phyloP scores from a whole-genome alignment of 108 stramenopile genomes.

The Mediolabrus comicus region DNA sequence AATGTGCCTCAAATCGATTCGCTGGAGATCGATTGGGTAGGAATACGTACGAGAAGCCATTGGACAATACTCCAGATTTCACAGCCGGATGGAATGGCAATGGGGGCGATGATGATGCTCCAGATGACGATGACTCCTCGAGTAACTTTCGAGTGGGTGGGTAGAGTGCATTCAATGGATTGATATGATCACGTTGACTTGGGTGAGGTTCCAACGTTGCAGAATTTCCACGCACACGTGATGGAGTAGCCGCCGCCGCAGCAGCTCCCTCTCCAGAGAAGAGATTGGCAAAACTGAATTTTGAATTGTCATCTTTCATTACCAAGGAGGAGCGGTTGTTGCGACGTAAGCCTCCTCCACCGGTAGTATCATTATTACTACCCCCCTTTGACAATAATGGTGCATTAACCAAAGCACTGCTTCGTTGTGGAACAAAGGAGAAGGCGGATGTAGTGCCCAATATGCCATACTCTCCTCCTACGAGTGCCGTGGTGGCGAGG shows the following conservation, averaged over 20 bases:
- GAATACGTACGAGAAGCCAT: constrained; percentile 93
- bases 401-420: background rate
- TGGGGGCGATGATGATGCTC: constrained; percentile 22
- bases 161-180: constrained; percentile 76
- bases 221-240: background rate
- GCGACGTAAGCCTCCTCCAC: constrained; percentile 3
- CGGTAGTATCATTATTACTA: background rate
- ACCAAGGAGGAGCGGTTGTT: background rate
- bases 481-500: constrained; percentile 19
- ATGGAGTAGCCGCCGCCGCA: background rate
- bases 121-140: constrained; percentile 2
- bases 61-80: constrained; percentile 69
- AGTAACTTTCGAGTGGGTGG: constrained; percentile 32
- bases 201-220: constrained; percentile 69
- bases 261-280: constrained; percentile 13
- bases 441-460: constrained; percentile 5
- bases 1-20: constrained; percentile 94
- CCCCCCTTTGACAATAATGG: background rate
- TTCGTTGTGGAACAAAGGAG: constrained; percentile 29
- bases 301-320: constrained; percentile 7
- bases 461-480: background rate
- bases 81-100: constrained; percentile 84
- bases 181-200: constrained; percentile 76
- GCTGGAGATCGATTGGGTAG: constrained; percentile 92
- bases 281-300: constrained; percentile 50